Percentiles rank a stretch among this genome's conserved stretches.
Evolutionary conservation across 805 yeast species (phyloP).

Genomic region (Wickerhamomyces chambardii): DNA sequence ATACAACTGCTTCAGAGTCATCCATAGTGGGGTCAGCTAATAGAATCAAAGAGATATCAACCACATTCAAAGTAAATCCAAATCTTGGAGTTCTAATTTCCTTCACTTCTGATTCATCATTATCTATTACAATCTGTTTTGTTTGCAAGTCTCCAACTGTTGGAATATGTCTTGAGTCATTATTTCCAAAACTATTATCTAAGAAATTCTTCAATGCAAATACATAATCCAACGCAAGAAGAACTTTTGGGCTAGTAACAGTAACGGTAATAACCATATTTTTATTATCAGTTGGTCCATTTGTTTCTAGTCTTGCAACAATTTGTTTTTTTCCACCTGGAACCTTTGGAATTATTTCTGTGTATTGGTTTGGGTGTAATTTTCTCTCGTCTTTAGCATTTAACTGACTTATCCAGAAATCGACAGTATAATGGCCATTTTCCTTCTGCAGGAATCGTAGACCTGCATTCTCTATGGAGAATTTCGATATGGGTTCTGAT

Average conservation of each 20-base stretch:
- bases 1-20: constrained; percentile 81
- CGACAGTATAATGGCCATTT: constrained; percentile 48
- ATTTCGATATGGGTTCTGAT: constrained; percentile 38
- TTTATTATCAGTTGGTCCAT: constrained; percentile 28
- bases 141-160: too few species aligned
- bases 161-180: constrained; percentile 1
- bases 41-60: constrained; percentile 68
- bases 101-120: constrained; percentile 4
- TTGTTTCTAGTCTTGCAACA: constrained; percentile 40
- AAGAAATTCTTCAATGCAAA: constrained; percentile 62
- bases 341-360: constrained; percentile 71
- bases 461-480: constrained; percentile 53
- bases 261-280: constrained; percentile 46
- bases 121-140: constrained; percentile 1
- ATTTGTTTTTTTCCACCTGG: constrained; percentile 63
- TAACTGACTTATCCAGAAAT: constrained; percentile 61
- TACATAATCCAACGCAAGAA: constrained; percentile 80
- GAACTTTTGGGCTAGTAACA: constrained; percentile 71
- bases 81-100: constrained; percentile 12
- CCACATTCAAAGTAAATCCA: constrained; percentile 58
- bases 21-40: constrained; percentile 67
- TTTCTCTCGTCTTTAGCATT: constrained; percentile 68
- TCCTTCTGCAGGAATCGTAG: constrained; percentile 40
- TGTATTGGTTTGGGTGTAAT: constrained; percentile 56
- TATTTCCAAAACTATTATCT: constrained; percentile 32